phyloP scores from a whole-genome alignment of 176 grass and related monocot genomes.

The Cymbopogon citratus region DNA sequence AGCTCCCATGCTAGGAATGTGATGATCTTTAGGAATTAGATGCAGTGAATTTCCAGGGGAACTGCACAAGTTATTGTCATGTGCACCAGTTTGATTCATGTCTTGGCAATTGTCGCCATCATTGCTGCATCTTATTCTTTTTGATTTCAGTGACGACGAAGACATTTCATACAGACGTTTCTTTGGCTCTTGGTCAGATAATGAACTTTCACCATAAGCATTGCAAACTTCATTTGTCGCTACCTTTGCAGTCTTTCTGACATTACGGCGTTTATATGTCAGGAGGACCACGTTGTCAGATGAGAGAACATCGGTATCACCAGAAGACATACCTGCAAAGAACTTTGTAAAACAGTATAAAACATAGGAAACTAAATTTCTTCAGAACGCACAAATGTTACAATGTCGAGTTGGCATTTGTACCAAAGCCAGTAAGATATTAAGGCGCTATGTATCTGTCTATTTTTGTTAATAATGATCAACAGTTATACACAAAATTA shows the following conservation, averaged over 20 bases:
- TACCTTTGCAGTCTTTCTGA: constrained; percentile 4
- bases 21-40: constrained; percentile 16
- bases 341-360: not conserved
- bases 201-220: constrained; percentile 9
- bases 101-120: constrained; percentile 26
- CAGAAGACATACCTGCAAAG: constrained; percentile 52
- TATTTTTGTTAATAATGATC: not conserved
- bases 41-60: not conserved
- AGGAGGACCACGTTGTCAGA: constrained; percentile 31
- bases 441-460: not conserved
- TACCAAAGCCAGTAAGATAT: not conserved
- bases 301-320: constrained; percentile 15
- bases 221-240: constrained; percentile 9
- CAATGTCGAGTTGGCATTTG: not conserved
- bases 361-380: not conserved
- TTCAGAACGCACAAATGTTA: not conserved
- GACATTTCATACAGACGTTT: constrained; percentile 56
- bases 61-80: constrained; percentile 8
- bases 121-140: constrained; percentile 61
- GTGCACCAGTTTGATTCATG: constrained; percentile 15
- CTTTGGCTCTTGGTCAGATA: constrained; percentile 49
- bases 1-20: constrained; percentile 7
- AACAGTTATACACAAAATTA: not conserved
- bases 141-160: constrained; percentile 75
- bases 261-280: constrained; percentile 22